Base-by-base conservation (phyloP, 202 grass and related monocot species). In the Zizania palustris region DNA sequence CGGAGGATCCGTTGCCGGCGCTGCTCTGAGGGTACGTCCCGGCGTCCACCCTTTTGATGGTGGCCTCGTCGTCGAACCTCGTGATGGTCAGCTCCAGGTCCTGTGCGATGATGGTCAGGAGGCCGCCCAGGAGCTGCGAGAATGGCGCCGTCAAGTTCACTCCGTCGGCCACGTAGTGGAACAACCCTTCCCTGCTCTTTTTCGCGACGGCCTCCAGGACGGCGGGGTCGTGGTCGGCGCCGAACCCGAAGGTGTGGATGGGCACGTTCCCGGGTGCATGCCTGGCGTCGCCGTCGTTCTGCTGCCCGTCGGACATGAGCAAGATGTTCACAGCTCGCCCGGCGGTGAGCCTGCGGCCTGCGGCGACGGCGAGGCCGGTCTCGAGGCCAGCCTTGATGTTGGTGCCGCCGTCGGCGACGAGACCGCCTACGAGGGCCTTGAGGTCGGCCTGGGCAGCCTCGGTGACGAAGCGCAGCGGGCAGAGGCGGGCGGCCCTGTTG, bases 171-270 rank as follows among this genome's bases (percentile, higher is more conserved):
- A 78, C 33, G 7, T 3, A 18, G 21, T 28, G 59, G 73, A 53
- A 84, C 6, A 65, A 71, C 41, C 77, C 77, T 14, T 65, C 77
- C 40, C 45, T 5, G 6, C 13, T n/a, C 28, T 64, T 50, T 13
- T 21, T 20, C 14, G 44, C 21, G 36, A 78, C 7, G 3, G 15
- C 48, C 8, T 48, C 34, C 3, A 63, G 40, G 19, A 70, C 74
- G 22, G 65, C 59, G 2, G 65, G 15, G 59, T 80, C 50, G 40
- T 45, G 19, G 18, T 51, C 38, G 5, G 41, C 19, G 12, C 77
- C 77, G 38, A 80, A 60, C 48, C 77, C 65, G 37, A 80, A 80
- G 8, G 77, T 80, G 40, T 72, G 44, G 3, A 80, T 54, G 2
- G 78, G 51, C 53, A 80, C 66, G 8, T 71, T 9, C 37, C 54